A percentile compares a stretch with the other conserved stretches of the same genome.
Evolutionary conservation across 2,329 filamentous ascomycete species (phyloP).

Genomic region (Plenodomus lindquistii): DNA sequence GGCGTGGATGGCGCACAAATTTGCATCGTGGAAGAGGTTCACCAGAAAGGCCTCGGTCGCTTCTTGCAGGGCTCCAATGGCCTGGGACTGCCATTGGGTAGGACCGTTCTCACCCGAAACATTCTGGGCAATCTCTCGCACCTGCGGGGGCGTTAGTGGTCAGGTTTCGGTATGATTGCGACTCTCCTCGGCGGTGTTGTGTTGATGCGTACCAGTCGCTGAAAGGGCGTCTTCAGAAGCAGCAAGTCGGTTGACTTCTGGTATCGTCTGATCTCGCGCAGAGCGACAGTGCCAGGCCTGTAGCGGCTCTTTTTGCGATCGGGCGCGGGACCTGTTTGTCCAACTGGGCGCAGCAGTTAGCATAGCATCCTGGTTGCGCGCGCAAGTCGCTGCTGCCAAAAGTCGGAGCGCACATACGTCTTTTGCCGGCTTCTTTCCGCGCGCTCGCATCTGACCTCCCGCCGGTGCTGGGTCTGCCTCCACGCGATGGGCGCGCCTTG

Average conservation of each 20-base stretch:
- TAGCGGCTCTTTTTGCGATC: constrained; percentile 46
- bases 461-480: constrained; percentile 23
- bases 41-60: constrained; percentile 98
- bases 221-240: constrained; percentile 96
- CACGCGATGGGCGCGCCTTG: constrained; percentile 39
- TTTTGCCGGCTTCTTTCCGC: constrained; percentile 24
- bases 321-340: constrained; percentile 40
- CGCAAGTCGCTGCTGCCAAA: not conserved
- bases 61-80: constrained; percentile 96
- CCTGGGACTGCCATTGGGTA: constrained; percentile 84
- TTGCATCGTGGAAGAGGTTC: constrained; percentile 97
- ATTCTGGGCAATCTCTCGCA: constrained; percentile 67
- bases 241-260: constrained; percentile 96
- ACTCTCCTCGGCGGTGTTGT: too few species aligned
- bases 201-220: constrained; percentile 69
- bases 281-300: constrained; percentile 78
- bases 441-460: not conserved
- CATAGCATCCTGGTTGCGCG: not conserved
- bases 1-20: constrained; percentile 97
- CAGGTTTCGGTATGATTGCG: not conserved
- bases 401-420: constrained; percentile 14
- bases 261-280: constrained; percentile 98
- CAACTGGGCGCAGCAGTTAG: constrained; percentile 22
- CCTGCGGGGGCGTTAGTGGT: constrained; percentile 64
- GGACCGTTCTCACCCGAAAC: constrained; percentile 72